Evolutionary conservation across 2,329 filamentous ascomycete species (phyloP).

Genomic region (Dactylellina haptotyla): DNA sequence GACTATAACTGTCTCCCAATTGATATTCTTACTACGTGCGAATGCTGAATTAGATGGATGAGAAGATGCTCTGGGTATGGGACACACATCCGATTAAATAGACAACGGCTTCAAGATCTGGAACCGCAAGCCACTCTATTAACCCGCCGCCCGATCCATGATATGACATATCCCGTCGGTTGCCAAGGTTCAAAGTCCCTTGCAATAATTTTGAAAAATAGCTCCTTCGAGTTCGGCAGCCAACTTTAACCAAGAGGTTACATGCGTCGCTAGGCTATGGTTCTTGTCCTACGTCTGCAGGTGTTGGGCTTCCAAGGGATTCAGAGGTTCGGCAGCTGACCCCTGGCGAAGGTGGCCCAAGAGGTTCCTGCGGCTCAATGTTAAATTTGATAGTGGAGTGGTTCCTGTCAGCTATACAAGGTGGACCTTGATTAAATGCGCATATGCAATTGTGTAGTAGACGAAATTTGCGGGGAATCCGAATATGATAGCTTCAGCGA

Average conservation of each 20-base stretch:
- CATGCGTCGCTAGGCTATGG: slow-evolving; percentile 34
- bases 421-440: slow-evolving; percentile 19
- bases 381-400: slow-evolving; percentile 21
- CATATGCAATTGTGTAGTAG: slow-evolving; percentile 5
- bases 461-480: slow-evolving; percentile 52
- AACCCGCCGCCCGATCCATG: slow-evolving; percentile 25
- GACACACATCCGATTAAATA: slow-evolving; percentile 39
- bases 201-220: neutral
- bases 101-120: slow-evolving; percentile 19
- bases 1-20: neutral
- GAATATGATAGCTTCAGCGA: slow-evolving; percentile 10
- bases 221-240: slow-evolving; percentile 17
- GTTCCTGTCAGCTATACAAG: slow-evolving; percentile 24
- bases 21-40: neutral
- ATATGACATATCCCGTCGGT: slow-evolving; percentile 29
- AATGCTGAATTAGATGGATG: slow-evolving; percentile 9
- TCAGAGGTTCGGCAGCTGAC: slow-evolving; percentile 29
- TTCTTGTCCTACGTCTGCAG: slow-evolving; percentile 43
- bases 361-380: slow-evolving; percentile 36
- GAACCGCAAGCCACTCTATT: slow-evolving; percentile 44
- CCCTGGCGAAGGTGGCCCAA: neutral
- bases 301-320: slow-evolving; percentile 16
- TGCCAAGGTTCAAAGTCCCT: slow-evolving; percentile 12
- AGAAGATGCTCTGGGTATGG: slow-evolving; percentile 8
- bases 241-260: slow-evolving; percentile 37